phyloP scores from a whole-genome alignment of 345 rosid genomes.

The Aethionema arabicum region DNA sequence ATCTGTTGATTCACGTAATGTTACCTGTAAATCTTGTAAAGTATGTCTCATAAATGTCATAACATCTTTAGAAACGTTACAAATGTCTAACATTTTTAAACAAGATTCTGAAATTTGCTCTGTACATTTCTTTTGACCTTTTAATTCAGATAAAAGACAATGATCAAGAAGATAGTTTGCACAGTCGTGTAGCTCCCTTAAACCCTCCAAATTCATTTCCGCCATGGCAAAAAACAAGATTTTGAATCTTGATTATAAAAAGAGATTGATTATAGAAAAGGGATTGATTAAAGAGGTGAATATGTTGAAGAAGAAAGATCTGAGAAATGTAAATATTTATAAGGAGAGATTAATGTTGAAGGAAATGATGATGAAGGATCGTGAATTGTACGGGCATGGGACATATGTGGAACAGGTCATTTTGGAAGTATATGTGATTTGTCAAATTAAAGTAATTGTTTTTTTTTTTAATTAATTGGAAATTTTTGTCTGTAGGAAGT shows the following conservation, averaged over 20 bases:
- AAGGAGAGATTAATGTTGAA: slow-evolving; percentile 18
- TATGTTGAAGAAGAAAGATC: not conserved
- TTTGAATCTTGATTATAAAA: not conserved
- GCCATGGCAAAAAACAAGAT: slow-evolving; percentile 38
- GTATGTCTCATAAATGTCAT: slow-evolving; percentile 60
- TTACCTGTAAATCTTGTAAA: slow-evolving; percentile 50
- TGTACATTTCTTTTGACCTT: slow-evolving; percentile 53
- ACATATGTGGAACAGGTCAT: slow-evolving; percentile 43
- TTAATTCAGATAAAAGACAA: slow-evolving; percentile 53
- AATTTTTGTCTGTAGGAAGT: slow-evolving; percentile 24
- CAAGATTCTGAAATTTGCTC: slow-evolving; percentile 63
- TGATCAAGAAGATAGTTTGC: slow-evolving; percentile 66
- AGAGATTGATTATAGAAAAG: slow-evolving; percentile 7
- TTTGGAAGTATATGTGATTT: slow-evolving; percentile 27
- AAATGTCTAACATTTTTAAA: slow-evolving; percentile 65
- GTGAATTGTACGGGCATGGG: slow-evolving; percentile 47
- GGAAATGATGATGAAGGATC: slow-evolving; percentile 49
- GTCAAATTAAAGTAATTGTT: not conserved
- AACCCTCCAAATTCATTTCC: slow-evolving; percentile 54
- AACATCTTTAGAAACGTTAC: slow-evolving; percentile 58
- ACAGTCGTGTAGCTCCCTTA: slow-evolving; percentile 66
- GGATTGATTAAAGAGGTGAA: not conserved
- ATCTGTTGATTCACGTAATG: slow-evolving; percentile 52
- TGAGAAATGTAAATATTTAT: slow-evolving; percentile 25
- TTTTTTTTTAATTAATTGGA: slow-evolving; percentile 10